A percentile compares a stretch with the other conserved stretches of the same genome.
phyloP scores from a whole-genome alignment of 2,329 filamentous ascomycete genomes.

The Aspergillus oerlinghausenensis region DNA sequence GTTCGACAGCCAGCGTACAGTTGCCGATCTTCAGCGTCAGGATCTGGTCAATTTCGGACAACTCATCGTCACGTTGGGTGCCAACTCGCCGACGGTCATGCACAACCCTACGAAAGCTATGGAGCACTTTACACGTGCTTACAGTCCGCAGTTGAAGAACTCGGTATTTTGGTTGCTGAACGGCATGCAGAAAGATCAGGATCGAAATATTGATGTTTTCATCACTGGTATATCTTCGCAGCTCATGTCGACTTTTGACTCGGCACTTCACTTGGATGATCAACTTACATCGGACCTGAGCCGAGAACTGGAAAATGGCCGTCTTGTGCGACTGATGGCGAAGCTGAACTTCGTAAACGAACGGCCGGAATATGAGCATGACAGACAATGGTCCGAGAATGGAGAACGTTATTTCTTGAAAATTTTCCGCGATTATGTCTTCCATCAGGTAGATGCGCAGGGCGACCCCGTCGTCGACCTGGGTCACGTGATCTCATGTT shows the following conservation, averaged over 20 bases:
- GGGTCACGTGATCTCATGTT: slow-evolving; percentile 76
- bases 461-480: slow-evolving; percentile 80
- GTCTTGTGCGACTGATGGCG: slow-evolving; percentile 71
- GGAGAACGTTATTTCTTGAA: slow-evolving; percentile 90
- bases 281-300: slow-evolving; percentile 66
- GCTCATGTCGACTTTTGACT: slow-evolving; percentile 70
- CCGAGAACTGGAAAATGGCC: slow-evolving; percentile 83
- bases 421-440: slow-evolving; percentile 93
- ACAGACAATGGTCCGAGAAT: slow-evolving; percentile 80
- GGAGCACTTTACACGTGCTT: slow-evolving; percentile 71
- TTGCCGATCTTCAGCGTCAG: slow-evolving; percentile 77
- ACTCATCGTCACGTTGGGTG: slow-evolving; percentile 76
- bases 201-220: slow-evolving; percentile 71
- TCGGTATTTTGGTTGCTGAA: slow-evolving; percentile 77
- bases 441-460: slow-evolving; percentile 86
- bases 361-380: slow-evolving; percentile 75
- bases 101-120: slow-evolving; percentile 65
- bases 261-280: slow-evolving; percentile 73
- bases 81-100: slow-evolving; percentile 56
- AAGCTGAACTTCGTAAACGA: slow-evolving; percentile 90
- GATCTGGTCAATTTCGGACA: slow-evolving; percentile 82
- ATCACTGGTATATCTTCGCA: slow-evolving; percentile 73
- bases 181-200: slow-evolving; percentile 57
- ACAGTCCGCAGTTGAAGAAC: slow-evolving; percentile 73
- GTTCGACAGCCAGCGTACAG: slow-evolving; percentile 63